Evolutionary conservation across 2,329 filamentous ascomycete species (phyloP), one percentile per base, ranked within the genome.

Genomic region (Fusarium sp.): DNA sequence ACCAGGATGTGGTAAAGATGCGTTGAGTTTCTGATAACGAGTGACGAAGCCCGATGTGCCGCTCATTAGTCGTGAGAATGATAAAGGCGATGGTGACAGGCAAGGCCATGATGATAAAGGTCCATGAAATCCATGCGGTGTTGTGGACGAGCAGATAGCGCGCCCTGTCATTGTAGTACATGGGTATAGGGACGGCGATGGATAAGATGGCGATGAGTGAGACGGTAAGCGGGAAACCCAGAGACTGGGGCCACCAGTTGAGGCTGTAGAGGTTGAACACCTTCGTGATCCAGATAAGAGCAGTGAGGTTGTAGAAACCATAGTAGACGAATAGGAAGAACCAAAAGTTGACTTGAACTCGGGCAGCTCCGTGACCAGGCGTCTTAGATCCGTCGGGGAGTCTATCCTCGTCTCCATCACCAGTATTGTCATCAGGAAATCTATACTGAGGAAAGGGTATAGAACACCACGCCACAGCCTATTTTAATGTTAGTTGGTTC

Each of bases 311-410:
- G 80, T 92, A 92, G 73, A 91, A 87, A 62, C 89, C 89, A 79
- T 92, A 92, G 81, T 92, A 92, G 62, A 91, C 87, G 53, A 91
- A 87, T 41, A 92, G 83, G 76, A 92, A 92, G 83, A 91, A 92
- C 90, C 90, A 92, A 76, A 92, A 92, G 81, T 91, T 91, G 73
- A 92, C 87, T 69, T 88, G 86, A 8, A 92, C 90, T 45, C 87
- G 84, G 10, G 90, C 88, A 73, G 86, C 84, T 64, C 90, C 90
- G 82, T 92, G 89, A 31, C 90, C 90, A 1, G 90, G 89, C 1
- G 83, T 81, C 59, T 85, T 87, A 71, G 83, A 82, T 42, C 79
- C 80, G 31, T 45, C 64, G 47, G 76, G 54, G 38, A 72, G 38
- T 41, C 77, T 74, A 15, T 75, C 75, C 45, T 75, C 78, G 55